A percentile compares a stretch with the other conserved stretches of the same genome.
phyloP scores from a whole-genome alignment of 2,329 filamentous ascomycete species.

The Phymatotrichopsis omnivora region DNA sequence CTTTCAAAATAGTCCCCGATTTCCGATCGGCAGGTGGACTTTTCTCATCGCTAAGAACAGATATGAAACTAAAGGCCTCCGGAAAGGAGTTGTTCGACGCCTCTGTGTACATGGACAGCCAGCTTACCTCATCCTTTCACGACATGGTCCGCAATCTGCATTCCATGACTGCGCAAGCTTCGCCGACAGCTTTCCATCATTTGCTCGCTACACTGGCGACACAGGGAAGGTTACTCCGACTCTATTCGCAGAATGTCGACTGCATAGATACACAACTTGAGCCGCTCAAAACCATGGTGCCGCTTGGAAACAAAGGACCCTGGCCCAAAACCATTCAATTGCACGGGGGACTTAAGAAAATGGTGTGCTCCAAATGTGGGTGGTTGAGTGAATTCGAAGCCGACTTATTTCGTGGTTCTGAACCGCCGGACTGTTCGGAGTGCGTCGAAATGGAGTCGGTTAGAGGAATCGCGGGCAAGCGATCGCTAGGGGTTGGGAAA shows the following conservation, averaged over 20 bases:
- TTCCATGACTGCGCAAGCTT: slow-evolving; percentile 61
- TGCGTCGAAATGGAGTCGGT: slow-evolving; percentile 68
- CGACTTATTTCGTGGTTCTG: slow-evolving; percentile 70
- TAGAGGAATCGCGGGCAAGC: slow-evolving; percentile 70
- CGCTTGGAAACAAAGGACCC: slow-evolving; percentile 70
- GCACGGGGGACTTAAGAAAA: slow-evolving; percentile 86
- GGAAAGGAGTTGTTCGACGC: slow-evolving; percentile 96
- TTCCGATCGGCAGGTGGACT: slow-evolving; percentile 87
- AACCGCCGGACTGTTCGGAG: slow-evolving; percentile 65
- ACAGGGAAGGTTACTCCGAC: slow-evolving; percentile 73
- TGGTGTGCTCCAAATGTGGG: slow-evolving; percentile 92
- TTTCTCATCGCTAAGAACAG: slow-evolving; percentile 71
- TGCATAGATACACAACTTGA: slow-evolving; percentile 78
- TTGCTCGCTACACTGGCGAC: slow-evolving; percentile 80
- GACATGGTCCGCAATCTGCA: slow-evolving; percentile 90
- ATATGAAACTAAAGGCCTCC: slow-evolving; percentile 85
- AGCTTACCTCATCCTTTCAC: slow-evolving; percentile 82
- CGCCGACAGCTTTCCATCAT: slow-evolving; percentile 85
- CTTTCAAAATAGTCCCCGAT: slow-evolving; percentile 62
- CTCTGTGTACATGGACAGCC: slow-evolving; percentile 88
- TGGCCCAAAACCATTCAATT: slow-evolving; percentile 93
- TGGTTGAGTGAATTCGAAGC: slow-evolving; percentile 65
- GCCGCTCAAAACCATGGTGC: slow-evolving; percentile 69
- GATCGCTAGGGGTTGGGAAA: slow-evolving; percentile 85
- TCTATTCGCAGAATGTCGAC: slow-evolving; percentile 97